Conservation (phyloP, 768 basidiomycete genomes). For the Suillus subaureus region DNA sequence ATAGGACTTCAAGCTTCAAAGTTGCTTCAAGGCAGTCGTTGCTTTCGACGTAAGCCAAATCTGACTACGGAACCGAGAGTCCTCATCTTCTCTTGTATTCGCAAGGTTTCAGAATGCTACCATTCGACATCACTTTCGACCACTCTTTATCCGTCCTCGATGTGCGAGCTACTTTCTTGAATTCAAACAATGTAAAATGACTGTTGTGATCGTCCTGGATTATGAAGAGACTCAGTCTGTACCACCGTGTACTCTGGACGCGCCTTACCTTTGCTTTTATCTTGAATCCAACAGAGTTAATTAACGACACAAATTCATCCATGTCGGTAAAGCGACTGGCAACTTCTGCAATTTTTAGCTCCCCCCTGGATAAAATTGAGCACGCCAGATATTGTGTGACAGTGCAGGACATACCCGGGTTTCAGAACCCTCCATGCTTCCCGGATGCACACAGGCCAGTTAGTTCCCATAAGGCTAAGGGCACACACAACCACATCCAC, state of each 20-base stretch:
- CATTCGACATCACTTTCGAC: slow-evolving; percentile 52
- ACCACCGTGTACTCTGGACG: not conserved
- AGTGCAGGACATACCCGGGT: slow-evolving; percentile 57
- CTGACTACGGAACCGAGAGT: not conserved
- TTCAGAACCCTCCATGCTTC: slow-evolving; percentile 90
- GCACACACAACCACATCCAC: slow-evolving; percentile 94
- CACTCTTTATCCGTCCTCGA: slow-evolving; percentile 61
- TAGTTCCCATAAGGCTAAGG: slow-evolving; percentile 94
- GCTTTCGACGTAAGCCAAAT: not conserved
- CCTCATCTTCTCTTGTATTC: slow-evolving; percentile 86
- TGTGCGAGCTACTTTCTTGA: slow-evolving; percentile 58
- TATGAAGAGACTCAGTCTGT: not conserved
- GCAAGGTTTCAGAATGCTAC: slow-evolving; percentile 76
- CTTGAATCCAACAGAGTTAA: slow-evolving; percentile 73
- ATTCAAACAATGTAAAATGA: slow-evolving; percentile 86
- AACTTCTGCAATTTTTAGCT: slow-evolving; percentile 88
- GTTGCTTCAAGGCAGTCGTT: no score
- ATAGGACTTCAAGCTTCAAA: not conserved
- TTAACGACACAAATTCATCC: slow-evolving; percentile 64
- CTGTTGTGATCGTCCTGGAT: slow-evolving; percentile 77
- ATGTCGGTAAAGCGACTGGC: slow-evolving; percentile 76
- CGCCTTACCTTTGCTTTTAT: slow-evolving; percentile 62
- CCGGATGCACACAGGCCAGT: slow-evolving; percentile 90
- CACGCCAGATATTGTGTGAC: slow-evolving; percentile 6
- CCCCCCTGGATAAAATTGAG: slow-evolving; percentile 52